Percentiles rank a stretch among this genome's conserved stretches.
These are phyloP conservation scores for Candida krabiensis DNA, from an alignment of 805 yeast genomes.

Conservation along the genomic window DNA sequence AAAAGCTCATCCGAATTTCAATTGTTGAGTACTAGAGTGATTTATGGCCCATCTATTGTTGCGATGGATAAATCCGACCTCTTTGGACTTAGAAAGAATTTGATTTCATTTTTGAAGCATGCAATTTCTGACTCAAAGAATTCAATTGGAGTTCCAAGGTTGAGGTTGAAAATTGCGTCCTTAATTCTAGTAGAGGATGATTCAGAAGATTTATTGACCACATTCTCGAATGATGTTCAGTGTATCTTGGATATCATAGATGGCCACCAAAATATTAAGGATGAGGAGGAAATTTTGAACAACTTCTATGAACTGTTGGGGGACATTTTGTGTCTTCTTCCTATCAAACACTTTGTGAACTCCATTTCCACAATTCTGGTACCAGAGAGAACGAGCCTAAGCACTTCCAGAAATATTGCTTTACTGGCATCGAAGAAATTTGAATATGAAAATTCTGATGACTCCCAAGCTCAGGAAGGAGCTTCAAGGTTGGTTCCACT, in stretches of 20 bases:
- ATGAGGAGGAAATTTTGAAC: slow-evolving; percentile 36
- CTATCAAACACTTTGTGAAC: slow-evolving; percentile 68
- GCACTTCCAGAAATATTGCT: slow-evolving; percentile 61
- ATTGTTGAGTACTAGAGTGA: slow-evolving; percentile 48
- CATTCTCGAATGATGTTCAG: slow-evolving; percentile 31
- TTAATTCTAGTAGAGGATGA: slow-evolving; percentile 30
- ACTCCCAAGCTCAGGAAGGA: slow-evolving; percentile 47
- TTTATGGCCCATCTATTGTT: slow-evolving; percentile 62
- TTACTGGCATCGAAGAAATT: slow-evolving; percentile 66
- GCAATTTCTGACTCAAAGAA: slow-evolving; percentile 43
- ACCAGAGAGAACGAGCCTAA: slow-evolving; percentile 39
- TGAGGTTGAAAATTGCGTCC: slow-evolving; percentile 40
- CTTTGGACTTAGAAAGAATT: slow-evolving; percentile 44
- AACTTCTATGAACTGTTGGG: slow-evolving; percentile 58
- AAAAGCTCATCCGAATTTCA: slow-evolving; percentile 36
- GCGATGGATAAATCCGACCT: slow-evolving; percentile 51
- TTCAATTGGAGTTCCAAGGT: slow-evolving; percentile 42
- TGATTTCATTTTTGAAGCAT: slow-evolving; percentile 58
- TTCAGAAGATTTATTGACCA: slow-evolving; percentile 17
- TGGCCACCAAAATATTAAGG: slow-evolving; percentile 23
- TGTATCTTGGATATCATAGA: slow-evolving; percentile 43
- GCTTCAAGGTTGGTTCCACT: slow-evolving; percentile 52
- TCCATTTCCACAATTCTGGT: slow-evolving; percentile 50
- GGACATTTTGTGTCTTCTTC: slow-evolving; percentile 66
- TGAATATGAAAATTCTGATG: slow-evolving; percentile 60